phyloP scores from a whole-genome alignment of 352 stramenopile genomes.

The Pythium brachiatum region DNA sequence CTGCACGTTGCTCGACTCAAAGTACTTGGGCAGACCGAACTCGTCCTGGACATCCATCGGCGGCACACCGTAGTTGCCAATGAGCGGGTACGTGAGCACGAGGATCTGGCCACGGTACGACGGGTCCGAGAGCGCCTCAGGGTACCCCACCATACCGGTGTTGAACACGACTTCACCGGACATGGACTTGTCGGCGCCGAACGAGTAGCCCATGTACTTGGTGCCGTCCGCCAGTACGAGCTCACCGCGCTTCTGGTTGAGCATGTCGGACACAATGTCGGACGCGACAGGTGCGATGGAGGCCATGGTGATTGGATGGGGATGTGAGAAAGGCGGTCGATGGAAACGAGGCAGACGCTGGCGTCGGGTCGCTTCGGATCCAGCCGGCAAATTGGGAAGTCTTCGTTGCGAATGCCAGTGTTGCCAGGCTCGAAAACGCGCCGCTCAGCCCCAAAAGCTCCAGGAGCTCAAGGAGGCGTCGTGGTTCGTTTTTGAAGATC shows the following conservation, averaged over 20 bases:
- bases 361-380: constrained; percentile 30
- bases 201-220: constrained; percentile 85
- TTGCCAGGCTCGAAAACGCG: background rate
- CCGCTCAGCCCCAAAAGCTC: too few species aligned
- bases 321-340: constrained; percentile 15
- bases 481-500: constrained; percentile 28
- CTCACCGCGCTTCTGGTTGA: constrained; percentile 45
- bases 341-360: constrained; percentile 15
- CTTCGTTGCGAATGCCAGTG: constrained; percentile 5
- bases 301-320: constrained; percentile 28
- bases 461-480: too few species aligned
- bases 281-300: constrained; percentile 45
- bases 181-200: constrained; percentile 88
- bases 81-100: constrained; percentile 95
- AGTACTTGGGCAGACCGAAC: constrained; percentile 93
- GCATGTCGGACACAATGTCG: constrained; percentile 35
- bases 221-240: constrained; percentile 88
- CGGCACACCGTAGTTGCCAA: constrained; percentile 99
- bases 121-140: constrained; percentile 97
- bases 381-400: constrained; percentile 31
- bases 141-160: constrained; percentile 99
- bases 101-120: constrained; percentile 98
- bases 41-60: constrained; percentile 87
- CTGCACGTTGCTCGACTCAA: constrained; percentile 96
- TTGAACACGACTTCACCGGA: constrained; percentile 98